Evolutionary conservation across 1,284 basidiomycete genomes (phyloP).

Genomic region (Termitomyces sp.): DNA sequence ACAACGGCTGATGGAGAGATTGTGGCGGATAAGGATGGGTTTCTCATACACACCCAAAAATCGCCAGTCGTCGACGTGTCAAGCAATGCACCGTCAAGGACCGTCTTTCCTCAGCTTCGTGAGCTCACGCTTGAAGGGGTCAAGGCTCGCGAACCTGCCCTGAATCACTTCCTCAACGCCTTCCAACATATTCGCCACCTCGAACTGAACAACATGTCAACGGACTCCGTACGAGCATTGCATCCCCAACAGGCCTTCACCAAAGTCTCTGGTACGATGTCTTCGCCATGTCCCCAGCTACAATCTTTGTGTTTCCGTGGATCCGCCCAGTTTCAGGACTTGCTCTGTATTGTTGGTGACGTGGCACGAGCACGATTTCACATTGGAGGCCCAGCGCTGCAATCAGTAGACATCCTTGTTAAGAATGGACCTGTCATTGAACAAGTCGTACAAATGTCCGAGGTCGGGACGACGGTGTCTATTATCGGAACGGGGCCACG

Average conservation of each 20-base stretch:
- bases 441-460: constrained; percentile 17
- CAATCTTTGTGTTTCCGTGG: constrained; percentile 26
- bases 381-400: constrained; percentile 21
- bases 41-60: constrained; percentile 5
- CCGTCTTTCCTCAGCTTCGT: constrained; percentile 32
- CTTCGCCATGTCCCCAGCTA: constrained; percentile 29
- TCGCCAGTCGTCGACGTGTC: neutral
- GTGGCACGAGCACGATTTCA: constrained; percentile 23
- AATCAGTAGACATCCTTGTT: constrained; percentile 29
- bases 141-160: constrained; percentile 26
- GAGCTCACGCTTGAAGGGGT: constrained; percentile 30
- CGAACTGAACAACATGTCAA: constrained; percentile 30
- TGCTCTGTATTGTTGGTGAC: constrained; percentile 22
- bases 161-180: constrained; percentile 28
- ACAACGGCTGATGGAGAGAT: constrained; percentile 2
- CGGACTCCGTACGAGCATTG: constrained; percentile 28
- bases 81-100: constrained; percentile 5
- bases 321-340: constrained; percentile 19
- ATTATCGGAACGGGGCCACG: constrained; percentile 17
- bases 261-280: constrained; percentile 7
- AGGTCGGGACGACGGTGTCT: constrained; percentile 24
- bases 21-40: constrained; percentile 9
- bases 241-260: constrained; percentile 21
- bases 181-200: constrained; percentile 28
- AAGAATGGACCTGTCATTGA: constrained; percentile 17